Base-by-base conservation (phyloP, 1,284 basidiomycete genomes). In the Porodaedalea pini region DNA sequence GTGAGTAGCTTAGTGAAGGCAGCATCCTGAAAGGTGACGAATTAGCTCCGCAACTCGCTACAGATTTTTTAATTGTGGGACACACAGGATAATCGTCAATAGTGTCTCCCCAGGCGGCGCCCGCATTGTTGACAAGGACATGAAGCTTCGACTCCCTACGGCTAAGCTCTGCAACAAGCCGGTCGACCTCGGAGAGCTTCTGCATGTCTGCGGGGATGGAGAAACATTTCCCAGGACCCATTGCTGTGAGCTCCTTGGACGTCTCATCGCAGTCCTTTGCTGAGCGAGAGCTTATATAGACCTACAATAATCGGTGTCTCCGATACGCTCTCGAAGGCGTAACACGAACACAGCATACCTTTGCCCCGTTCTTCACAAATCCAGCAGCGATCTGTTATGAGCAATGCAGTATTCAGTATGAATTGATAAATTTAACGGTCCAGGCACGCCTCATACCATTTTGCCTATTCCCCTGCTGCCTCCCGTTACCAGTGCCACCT, bases 401-500 rank as follows among this genome's bases (percentile, higher is more conserved):
- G 34, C 15, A 31, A 29, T 23, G 13, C 25, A 13, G 39, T 17
- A 41, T 47, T 32, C 37, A n/a, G 10, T 31, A 17, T 34, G 40
- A 5, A 40, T 41, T 47, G 29, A 41, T 8, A 19, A 49, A 49
- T 34, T 50, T n/a, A n/a, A n/a, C 40, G 4, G 23, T n/a, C 5
- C 5, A 31, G 4, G 13, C 29, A 11, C 29, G 25, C 17, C 21
- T 70, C 78, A 59, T 53, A 83, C 84, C 84, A 85, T 85, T 72
- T 83, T 86, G 25, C 85, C 84, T 45, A 87, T 80, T 25, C 85
- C 85, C 56, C 83, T 73, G 41, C 81, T 85, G n/a, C 86, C 86
- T n/a, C 86, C 87, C 0, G 85, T 88, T 36, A 87, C 76, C 34
- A 88, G 73, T 1, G 83, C 81, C 3, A 86, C 78, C 66, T 86